Evolutionary conservation across 768 basidiomycete genomes (phyloP), one percentile per base, ranked within the genome.

Genomic region (Boletus rubroflammeus): DNA sequence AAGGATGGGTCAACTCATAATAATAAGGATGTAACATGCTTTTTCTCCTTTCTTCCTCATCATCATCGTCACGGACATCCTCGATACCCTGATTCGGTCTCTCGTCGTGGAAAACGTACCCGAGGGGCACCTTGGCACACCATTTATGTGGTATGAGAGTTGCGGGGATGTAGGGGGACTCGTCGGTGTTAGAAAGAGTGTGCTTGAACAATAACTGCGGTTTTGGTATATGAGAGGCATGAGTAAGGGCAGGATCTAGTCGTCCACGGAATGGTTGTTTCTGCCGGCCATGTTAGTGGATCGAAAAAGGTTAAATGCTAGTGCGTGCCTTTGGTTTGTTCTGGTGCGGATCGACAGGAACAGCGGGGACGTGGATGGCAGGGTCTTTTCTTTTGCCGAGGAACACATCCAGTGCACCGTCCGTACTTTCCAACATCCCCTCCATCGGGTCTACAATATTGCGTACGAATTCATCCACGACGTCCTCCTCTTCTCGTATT

Each of bases 361-460:
- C 61, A 23, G 77, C 73, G 46, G 86, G 82, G 39, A 89, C 71
- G 13, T 76, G 74, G 46, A 90, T 85, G 2, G 79, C 82, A 36
- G 85, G 81, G 0, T 81, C 75, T 69, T 87, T 93, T 50, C 76
- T 83, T 56, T 79, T 75, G 5, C 93, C 93, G 36, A 83, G 75
- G 59, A 81, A 81, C 58, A 88, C 82, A 63, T 98, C 96, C 35
- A 99, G 71, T 58, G 83, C 84, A 9, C 83, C 86, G 66, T 98
- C 94, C 5, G 92, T 89, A 49, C 83, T 79, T 71, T 98, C 97
- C 54, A 97, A 70, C 49, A 98, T 68, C 44, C 81, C 78, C 67
- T 99, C 96, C 78, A 96, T 81, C 0, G 83, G 75, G 64, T 93
- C 91, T n/a, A 91, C 86, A 2, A 96, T 78, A 21, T 82, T 70